Evolutionary conservation across 768 basidiomycete genomes (phyloP), one percentile per base, ranked within the genome.

Genomic region (Cystoderma amianthinum): DNA sequence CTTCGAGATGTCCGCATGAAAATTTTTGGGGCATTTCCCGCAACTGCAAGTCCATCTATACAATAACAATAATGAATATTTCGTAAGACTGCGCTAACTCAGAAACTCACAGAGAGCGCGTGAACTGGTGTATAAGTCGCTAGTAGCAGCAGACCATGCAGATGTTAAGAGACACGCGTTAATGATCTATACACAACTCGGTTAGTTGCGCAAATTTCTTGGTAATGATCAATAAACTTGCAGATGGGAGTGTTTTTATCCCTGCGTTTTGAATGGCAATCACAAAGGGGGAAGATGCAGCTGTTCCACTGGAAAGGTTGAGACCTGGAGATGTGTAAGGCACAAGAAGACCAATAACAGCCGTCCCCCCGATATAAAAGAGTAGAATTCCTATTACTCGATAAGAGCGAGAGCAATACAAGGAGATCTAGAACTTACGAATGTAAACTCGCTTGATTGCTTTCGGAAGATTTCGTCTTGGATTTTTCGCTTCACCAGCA

Each of bases 401-500:
- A 72, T 67, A 58, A 80, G 46, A 5, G 32, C 30, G 5, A 23
- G 17, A 33, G 5, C 15, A 74, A 2, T 56, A 61, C 5, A 5
- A 32, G 15, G n/a, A 6, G n/a, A 36, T 11, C 20, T 18, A 22
- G 7, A 19, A 59, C 62, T 47, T 43, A 72, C 86, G 80, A 50
- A 82, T 74, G 61, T 83, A 88, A 36, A 86, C 83, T 34, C 79
- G 69, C 57, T 67, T 73, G 54, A 88, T 85, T 0, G 85, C 83
- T 49, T 71, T 70, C 4, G 74, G 76, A 25, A 78, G 52, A 50
- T 76, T 76, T 16, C 73, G 68, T 18, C 87, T 69, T 4, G 92
- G 92, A 62, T 94, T 94, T 62, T 85, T 90, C 0, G 89, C 83
- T 59, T 91, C 90, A n/a, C 83, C 89, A 18, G 88, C 88, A 44